phyloP scores from a whole-genome alignment of 2,329 filamentous ascomycete species.

The Fusarium marasasianum region DNA sequence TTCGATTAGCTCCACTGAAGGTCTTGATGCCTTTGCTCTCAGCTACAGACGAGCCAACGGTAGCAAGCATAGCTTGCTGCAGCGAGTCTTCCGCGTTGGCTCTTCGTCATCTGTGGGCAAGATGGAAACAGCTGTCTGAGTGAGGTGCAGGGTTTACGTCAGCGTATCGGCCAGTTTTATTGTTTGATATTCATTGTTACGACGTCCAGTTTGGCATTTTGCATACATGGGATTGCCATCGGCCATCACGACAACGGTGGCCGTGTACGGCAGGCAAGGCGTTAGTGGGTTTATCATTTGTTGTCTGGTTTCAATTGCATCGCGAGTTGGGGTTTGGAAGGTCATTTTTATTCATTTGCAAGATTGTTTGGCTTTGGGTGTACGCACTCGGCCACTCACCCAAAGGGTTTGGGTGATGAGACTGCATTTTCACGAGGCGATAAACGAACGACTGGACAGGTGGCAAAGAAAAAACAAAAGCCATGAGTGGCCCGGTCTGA shows the following conservation, averaged over 20 bases:
- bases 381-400: slow-evolving; percentile 37
- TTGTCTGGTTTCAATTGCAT: slow-evolving; percentile 11
- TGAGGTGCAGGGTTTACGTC: background rate
- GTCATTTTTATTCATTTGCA: slow-evolving; percentile 22
- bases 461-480: slow-evolving; percentile 19
- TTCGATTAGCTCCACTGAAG: slow-evolving; percentile 16
- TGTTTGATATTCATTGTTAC: slow-evolving; percentile 4
- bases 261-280: slow-evolving; percentile 35
- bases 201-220: slow-evolving; percentile 8
- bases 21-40: slow-evolving; percentile 28
- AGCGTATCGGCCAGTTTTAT: background rate
- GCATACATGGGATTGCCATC: slow-evolving; percentile 29
- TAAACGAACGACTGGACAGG: slow-evolving; percentile 23
- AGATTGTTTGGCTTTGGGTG: slow-evolving; percentile 40
- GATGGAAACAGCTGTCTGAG: slow-evolving; percentile 22
- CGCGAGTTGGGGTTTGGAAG: slow-evolving; percentile 8
- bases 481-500: slow-evolving; percentile 21
- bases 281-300: slow-evolving; percentile 23
- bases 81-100: slow-evolving; percentile 40
- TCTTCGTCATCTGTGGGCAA: slow-evolving; percentile 31
- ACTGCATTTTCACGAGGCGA: slow-evolving; percentile 31
- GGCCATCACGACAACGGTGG: slow-evolving; percentile 26
- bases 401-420: slow-evolving; percentile 18
- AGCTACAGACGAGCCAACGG: slow-evolving; percentile 41
- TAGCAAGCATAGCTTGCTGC: slow-evolving; percentile 36